phyloP scores from a whole-genome alignment of 2,329 filamentous ascomycete genomes.

The Lasiodiplodia gonubiensis region DNA sequence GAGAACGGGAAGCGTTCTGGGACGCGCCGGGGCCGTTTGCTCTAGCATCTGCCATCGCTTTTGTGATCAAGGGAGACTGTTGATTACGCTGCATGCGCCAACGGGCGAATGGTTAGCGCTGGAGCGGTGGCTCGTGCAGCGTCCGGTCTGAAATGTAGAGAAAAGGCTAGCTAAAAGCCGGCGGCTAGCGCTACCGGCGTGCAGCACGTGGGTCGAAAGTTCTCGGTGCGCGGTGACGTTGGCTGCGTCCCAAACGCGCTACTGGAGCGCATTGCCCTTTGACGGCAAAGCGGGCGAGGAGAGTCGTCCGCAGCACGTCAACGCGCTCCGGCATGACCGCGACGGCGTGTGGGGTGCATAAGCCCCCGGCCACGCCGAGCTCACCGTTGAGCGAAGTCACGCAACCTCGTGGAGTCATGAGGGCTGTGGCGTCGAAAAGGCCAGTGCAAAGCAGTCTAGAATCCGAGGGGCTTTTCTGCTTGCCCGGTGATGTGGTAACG shows the following conservation, averaged over 20 bases:
- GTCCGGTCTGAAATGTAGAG: background rate
- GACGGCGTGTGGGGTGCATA: constrained; percentile 11
- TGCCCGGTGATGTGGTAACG: background rate
- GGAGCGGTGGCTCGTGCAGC: background rate
- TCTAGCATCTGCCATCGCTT: background rate
- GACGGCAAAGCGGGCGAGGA: background rate
- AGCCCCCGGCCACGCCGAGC: constrained; percentile 5
- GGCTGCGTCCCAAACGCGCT: background rate
- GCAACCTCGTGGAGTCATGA: background rate
- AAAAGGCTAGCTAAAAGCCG: background rate
- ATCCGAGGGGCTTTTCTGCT: background rate
- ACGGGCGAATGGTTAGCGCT: background rate
- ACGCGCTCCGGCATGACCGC: background rate
- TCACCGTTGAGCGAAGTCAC: background rate
- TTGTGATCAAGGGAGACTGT: background rate
- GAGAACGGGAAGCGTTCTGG: background rate
- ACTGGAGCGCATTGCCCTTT: background rate
- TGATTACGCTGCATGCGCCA: background rate
- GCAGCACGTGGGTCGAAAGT: background rate
- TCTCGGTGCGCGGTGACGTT: background rate
- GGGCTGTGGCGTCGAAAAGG: background rate
- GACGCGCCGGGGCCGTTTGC: background rate
- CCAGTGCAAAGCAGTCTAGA: constrained; percentile 1
- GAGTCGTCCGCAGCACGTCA: background rate
- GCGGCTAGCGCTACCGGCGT: background rate